phyloP scores from a whole-genome alignment of 2,329 filamentous ascomycete genomes.

The Didymella segeticola region DNA sequence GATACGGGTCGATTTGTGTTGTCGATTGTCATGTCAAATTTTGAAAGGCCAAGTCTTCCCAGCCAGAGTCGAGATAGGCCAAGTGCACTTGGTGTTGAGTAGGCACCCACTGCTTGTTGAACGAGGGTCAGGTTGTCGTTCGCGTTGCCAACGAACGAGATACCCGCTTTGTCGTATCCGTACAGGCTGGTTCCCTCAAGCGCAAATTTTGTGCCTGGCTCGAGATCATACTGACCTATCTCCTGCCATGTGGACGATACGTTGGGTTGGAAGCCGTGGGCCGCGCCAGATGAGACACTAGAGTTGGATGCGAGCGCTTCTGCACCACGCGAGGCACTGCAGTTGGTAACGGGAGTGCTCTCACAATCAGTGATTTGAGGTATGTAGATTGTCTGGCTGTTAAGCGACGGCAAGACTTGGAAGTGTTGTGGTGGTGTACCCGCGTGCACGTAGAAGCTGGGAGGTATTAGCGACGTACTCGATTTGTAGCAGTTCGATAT shows the following conservation, averaged over 20 bases:
- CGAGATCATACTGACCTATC: constrained; percentile 67
- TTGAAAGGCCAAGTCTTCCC: constrained; percentile 55
- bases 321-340: neutral
- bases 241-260: constrained; percentile 59
- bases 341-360: neutral
- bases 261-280: neutral
- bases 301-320: neutral
- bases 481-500: neutral
- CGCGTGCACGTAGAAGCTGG: constrained; percentile 30
- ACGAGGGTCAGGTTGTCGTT: constrained; percentile 32
- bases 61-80: constrained; percentile 52
- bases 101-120: constrained; percentile 8
- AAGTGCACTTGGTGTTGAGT: constrained; percentile 51
- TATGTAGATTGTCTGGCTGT: constrained; percentile 20
- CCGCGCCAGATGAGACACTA: neutral
- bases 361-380: constrained; percentile 4
- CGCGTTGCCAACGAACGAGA: constrained; percentile 49
- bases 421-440: constrained; percentile 38
- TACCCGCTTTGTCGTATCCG: constrained; percentile 59
- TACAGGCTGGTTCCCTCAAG: constrained; percentile 69
- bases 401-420: constrained; percentile 33
- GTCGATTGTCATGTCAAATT: constrained; percentile 26
- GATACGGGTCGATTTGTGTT: constrained; percentile 50
- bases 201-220: constrained; percentile 63
- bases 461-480: neutral